Evolutionary conservation across 2,329 filamentous ascomycete genomes (phyloP), one percentile per base, ranked within the genome.

Genomic region (Fusarium agapanthi): DNA sequence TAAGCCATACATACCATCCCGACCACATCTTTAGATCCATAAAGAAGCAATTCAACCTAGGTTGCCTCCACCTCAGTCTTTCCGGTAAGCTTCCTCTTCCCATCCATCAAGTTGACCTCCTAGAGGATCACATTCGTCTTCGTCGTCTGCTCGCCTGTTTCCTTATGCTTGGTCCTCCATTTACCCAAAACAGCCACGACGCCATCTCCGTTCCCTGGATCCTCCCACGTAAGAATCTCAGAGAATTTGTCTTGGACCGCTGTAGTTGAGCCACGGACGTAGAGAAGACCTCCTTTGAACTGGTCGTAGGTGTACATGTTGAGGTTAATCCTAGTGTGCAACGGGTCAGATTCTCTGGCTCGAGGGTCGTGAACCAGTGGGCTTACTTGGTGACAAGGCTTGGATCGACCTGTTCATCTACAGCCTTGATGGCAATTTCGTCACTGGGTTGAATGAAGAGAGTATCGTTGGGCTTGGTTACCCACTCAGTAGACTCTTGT

Each of bases 271-370:
- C 9, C 5, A 1, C n/a, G 47, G 2, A 51, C n/a, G 9, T 51
- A 26, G 6, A 35, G 47, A 1, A 51, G 47, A 1, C n/a, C 47
- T 11, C 30, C 16, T 26, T 35, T 51, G 16, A 51, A 51, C 16
- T 35, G 30, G 3, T 51, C 30, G 9, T 26, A 35, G 1, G 30
- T 51, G 8, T 35, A 51, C 3, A 51, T 9, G 16, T 35, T 51
- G 16, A 35, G n/a, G 6, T 51, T 35, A 1, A 51, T 51, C 6
- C 47, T 51, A 3, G 0, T 2, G 8, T 6, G 9, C 0, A 12
- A 2, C 1, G 0, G 9, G 30, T 35, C 3, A 51, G 30, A 5
- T 48, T 0, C 7, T 8, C 3, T n/a, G 14, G 0, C 3, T 12
- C 20, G 8, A 30, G 0, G 5, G 3, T 30, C 6, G 8, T 12